Evolutionary conservation across 768 basidiomycete species (phyloP).

Genomic region (Lentinula guzmanii): DNA sequence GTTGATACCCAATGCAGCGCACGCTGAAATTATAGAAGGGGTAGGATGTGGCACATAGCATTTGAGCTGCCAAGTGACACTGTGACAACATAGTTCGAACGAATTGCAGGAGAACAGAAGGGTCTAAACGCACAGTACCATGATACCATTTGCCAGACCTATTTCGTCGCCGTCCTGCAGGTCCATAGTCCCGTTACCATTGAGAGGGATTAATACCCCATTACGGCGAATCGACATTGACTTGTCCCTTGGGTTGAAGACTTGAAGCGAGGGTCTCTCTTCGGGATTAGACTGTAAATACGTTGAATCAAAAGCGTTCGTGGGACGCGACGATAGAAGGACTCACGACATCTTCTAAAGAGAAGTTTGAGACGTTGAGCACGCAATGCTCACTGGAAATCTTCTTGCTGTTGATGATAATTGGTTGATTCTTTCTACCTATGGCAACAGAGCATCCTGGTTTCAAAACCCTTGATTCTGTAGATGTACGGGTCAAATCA

Average conservation of each 20-base stretch:
- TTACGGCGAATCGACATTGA: slow-evolving; percentile 35
- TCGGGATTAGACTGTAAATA: slow-evolving; percentile 40
- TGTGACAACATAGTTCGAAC: background rate
- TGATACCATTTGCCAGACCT: slow-evolving; percentile 34
- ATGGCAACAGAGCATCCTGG: slow-evolving; percentile 46
- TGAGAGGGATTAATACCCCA: slow-evolving; percentile 24
- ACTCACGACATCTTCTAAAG: slow-evolving; percentile 52
- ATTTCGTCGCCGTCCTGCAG: slow-evolving; percentile 53
- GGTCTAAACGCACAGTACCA: slow-evolving; percentile 37
- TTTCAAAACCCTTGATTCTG: slow-evolving; percentile 51
- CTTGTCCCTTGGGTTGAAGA: slow-evolving; percentile 45
- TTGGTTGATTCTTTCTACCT: slow-evolving; percentile 49
- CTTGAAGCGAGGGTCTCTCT: slow-evolving; percentile 40
- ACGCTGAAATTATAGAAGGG: slow-evolving; percentile 32
- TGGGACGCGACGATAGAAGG: background rate
- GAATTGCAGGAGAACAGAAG: background rate
- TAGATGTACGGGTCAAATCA: background rate
- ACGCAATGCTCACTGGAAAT: slow-evolving; percentile 59
- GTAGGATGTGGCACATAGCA: slow-evolving; percentile 38
- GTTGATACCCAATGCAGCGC: slow-evolving; percentile 57
- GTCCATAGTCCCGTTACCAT: slow-evolving; percentile 29
- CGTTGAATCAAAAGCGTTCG: no score
- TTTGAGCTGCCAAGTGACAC: slow-evolving; percentile 28
- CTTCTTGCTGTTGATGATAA: slow-evolving; percentile 54
- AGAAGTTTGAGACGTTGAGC: slow-evolving; percentile 49